Percentiles rank a stretch among this genome's conserved stretches.
Conservation (phyloP, 768 basidiomycete genomes). For the Collybia nuda region DNA sequence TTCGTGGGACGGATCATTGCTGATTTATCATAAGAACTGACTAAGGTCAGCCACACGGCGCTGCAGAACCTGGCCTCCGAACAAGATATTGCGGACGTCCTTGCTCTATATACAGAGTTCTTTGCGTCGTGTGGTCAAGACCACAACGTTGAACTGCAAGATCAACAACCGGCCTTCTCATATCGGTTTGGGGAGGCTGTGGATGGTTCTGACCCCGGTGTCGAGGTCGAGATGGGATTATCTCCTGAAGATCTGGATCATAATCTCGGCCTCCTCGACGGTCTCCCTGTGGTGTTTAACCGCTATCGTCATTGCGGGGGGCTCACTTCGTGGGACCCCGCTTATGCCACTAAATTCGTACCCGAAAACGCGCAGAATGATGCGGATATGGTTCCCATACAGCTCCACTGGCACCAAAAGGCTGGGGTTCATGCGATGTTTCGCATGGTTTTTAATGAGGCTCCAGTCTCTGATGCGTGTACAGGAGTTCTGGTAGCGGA, state of each 20-base stretch:
- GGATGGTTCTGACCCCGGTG: slow-evolving; percentile 16
- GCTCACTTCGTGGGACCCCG: slow-evolving; percentile 8
- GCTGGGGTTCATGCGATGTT: no score
- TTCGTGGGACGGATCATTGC: no score
- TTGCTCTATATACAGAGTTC: slow-evolving; percentile 15
- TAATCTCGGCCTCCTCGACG: slow-evolving; percentile 6
- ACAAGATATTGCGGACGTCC: slow-evolving; percentile 14
- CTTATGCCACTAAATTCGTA: background rate
- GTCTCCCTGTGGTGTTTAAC: slow-evolving; percentile 14
- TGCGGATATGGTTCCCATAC: no score
- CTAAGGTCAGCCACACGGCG: background rate
- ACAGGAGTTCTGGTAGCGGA: no score
- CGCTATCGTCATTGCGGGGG: slow-evolving; percentile 1
- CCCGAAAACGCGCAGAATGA: no score
- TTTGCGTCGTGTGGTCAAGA: slow-evolving; percentile 5
- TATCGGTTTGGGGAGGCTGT: background rate
- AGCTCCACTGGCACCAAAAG: no score
- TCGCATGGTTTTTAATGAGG: no score
- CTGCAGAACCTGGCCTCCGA: slow-evolving; percentile 12
- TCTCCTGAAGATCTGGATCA: background rate
- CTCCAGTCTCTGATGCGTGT: no score
- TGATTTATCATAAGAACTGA: background rate
- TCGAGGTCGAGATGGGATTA: slow-evolving; percentile 17
- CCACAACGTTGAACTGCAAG: slow-evolving; percentile 1
- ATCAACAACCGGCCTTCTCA: background rate